Base-by-base conservation (phyloP, 2,329 filamentous ascomycete genomes). In the Diaporthe sp. region DNA sequence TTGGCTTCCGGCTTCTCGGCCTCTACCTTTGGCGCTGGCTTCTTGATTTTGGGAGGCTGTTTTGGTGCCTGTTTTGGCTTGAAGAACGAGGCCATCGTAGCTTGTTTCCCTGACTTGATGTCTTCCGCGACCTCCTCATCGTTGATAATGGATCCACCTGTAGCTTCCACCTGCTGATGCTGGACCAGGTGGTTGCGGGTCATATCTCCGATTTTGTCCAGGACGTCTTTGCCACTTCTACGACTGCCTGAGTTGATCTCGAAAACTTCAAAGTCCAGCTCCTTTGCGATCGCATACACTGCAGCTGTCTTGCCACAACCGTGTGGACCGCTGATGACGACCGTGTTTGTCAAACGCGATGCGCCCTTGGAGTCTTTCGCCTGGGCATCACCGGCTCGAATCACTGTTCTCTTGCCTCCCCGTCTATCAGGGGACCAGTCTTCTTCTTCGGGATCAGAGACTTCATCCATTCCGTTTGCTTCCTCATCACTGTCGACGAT, bases 181-280 rank as follows among this genome's bases (percentile, higher is more conserved):
- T 88, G 88, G 28, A 99, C 96, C 2, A 98, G 89, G 83, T 99
- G 97, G 80, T 99, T 98, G 77, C 93, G 93, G 5, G 95, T 97
- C 96, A 99, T 98, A 83, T 99, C 95, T 55, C 97, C 97, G 59
- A 99, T 95, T 79, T 91, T 94, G 80, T 99, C 97, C 46, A 98
- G 83, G 65, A 99, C 92, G 80, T 99, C 97, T 82, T 93, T 97
- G 44, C 96, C 96, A 81, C 92, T 98, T 77, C 97, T 90, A 69
- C 96, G 92, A 78, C 91, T 95, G 76, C 95, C 92, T 0, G 96
- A 87, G 80, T 98, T 97, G 81, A 99, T 95, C 83, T 99, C 97
- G 79, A 99, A 99, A 1, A 99, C 90, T 80, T 98, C 96, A 81
- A 97, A 98, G 1, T 91, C 95, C 22, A 98, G 88, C 84, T 99